Conservation (phyloP, 2,329 filamentous ascomycete genomes). For the Ceratocystis destructans region DNA sequence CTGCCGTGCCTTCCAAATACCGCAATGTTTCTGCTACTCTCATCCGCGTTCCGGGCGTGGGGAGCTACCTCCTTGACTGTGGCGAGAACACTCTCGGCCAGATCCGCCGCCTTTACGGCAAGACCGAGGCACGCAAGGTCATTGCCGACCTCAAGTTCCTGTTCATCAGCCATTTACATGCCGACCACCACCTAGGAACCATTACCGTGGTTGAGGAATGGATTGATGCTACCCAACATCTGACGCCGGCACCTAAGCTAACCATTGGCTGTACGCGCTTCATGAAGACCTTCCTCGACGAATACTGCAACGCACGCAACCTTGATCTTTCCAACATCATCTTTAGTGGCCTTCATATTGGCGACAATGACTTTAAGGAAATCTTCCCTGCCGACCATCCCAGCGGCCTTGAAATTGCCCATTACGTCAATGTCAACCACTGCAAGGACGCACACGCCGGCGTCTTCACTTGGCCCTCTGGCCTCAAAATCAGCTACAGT, state of each 20-base stretch:
- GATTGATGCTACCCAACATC: conserved; percentile 42
- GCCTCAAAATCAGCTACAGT: conserved; percentile 81
- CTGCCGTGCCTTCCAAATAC: conserved; percentile 78
- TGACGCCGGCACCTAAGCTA: conserved; percentile 32
- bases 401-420: conserved; percentile 52
- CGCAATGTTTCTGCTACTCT: conserved; percentile 88
- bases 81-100: conserved; percentile 90
- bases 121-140: conserved; percentile 51
- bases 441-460: conserved; percentile 67
- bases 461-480: conserved; percentile 61
- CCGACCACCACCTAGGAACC: conserved; percentile 86
- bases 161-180: conserved; percentile 91
- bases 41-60: conserved; percentile 66
- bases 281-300: conserved; percentile 64
- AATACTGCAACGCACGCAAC: conserved; percentile 67
- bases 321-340: conserved; percentile 48
- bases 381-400: conserved; percentile 30
- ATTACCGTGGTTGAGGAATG: conserved; percentile 71
- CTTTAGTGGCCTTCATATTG: conserved; percentile 22
- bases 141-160: conserved; percentile 67
- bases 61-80: conserved; percentile 82
- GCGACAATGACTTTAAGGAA: conserved; percentile 23
- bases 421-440: conserved; percentile 57
- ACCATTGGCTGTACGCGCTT: conserved; percentile 53
- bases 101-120: conserved; percentile 57